Conservation (phyloP, 2,329 filamentous ascomycete species). For the Tympanopsis confertula region DNA sequence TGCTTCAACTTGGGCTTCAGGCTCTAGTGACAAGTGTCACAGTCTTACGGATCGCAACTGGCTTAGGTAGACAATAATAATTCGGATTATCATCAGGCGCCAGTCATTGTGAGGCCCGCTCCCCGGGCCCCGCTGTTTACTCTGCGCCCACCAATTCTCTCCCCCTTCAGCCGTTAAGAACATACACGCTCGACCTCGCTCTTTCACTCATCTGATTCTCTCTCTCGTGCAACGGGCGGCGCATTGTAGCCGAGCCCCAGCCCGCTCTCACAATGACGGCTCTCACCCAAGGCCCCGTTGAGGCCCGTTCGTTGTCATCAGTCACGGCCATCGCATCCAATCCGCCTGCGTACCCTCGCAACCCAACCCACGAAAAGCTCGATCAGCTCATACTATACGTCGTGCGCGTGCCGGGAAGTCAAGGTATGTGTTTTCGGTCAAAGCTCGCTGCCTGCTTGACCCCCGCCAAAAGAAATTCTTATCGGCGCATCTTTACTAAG, state of each 20-base stretch:
- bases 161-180: no score
- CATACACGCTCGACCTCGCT: not conserved
- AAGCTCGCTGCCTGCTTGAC: not conserved
- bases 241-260: not conserved
- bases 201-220: not conserved
- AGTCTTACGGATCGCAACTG: no score
- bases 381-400: not conserved
- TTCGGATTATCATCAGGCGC: no score
- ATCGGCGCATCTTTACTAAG: no score
- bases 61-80: no score
- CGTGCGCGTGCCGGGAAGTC: not conserved
- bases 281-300: not conserved
- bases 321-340: not conserved
- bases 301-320: not conserved
- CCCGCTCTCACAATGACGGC: not conserved
- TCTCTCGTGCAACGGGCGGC: not conserved
- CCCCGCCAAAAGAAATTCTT: no score
- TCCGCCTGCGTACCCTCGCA: not conserved
- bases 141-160: not conserved
- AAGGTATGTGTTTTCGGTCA: not conserved
- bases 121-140: no score
- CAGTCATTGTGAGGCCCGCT: no score
- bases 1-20: no score
- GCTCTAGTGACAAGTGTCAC: no score
- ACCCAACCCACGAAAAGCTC: not conserved